Base-by-base conservation (phyloP, 2,329 filamentous ascomycete species). In the Monosporascus sp. region DNA sequence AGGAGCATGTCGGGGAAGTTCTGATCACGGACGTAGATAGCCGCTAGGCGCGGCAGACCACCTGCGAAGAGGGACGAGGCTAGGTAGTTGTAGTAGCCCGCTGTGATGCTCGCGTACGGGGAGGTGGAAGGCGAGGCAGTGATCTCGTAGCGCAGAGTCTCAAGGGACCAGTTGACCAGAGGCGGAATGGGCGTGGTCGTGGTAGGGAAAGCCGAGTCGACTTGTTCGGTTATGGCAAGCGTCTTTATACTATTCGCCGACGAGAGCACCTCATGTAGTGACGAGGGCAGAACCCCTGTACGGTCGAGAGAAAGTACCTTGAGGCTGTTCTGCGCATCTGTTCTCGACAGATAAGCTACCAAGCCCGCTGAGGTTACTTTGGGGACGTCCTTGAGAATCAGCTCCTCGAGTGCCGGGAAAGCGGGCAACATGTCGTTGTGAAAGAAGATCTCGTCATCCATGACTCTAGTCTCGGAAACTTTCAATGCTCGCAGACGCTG, bases 21-120 rank as follows among this genome's bases (percentile, higher is more conserved):
- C 26, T 87, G 83, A 64, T 97, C 91, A 49, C 90, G 87, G 19
- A 97, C 93, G 67, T 95, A 97, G 7, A 97, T 81, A 22, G 86
- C 82, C 37, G 80, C 80, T 8, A 97, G 78, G 37, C 80, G 82
- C 1, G 91, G 91, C 7, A 97, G 79, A 7, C 84, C 82, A 57
- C 87, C 87, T 17, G 84, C 81, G 56, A 94, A 83, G 34, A 97
- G 82, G 0, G 90, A 96, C n/a, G 82, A 82, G 26, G 90, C 86
- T 20, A 97, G 82, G 70, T 96, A 96, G 56, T 84, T 82, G 71
- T 97, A 96, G 73, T 96, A 95, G 19, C 80, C 80, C 9, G 76
- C 71, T 0, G 80, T 80, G 24, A 80, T 73, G 56, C 71, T 76
- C 8, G 77, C 73, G 56, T 83, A 87, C 11, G 85, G 78, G 22